Conservation (phyloP, 306 rosid species). For the Phaseolus lunatus region DNA sequence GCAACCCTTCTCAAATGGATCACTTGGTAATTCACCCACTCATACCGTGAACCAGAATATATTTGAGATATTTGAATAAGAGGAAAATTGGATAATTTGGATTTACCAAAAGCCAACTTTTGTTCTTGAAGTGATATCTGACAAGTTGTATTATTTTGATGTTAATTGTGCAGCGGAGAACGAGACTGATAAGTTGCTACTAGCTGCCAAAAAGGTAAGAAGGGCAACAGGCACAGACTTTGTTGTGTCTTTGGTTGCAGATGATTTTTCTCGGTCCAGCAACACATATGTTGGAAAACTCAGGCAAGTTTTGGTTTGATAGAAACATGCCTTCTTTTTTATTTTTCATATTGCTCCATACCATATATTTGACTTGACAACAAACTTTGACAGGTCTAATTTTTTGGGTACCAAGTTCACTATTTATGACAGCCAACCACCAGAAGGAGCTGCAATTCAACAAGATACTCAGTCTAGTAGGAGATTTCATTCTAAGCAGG, state of each 20-base stretch:
- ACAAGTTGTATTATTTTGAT: slow-evolving; percentile 39
- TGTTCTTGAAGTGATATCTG: slow-evolving; percentile 37
- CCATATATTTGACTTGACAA: slow-evolving; percentile 37
- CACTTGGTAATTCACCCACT: slow-evolving; percentile 27
- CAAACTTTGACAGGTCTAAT: slow-evolving; percentile 72
- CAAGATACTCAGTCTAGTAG: slow-evolving; percentile 52
- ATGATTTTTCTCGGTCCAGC: slow-evolving; percentile 78
- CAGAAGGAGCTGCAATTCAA: slow-evolving; percentile 48
- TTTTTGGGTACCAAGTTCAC: slow-evolving; percentile 82
- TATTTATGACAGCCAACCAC: slow-evolving; percentile 69
- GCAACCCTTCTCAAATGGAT: slow-evolving; percentile 29
- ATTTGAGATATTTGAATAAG: slow-evolving; percentile 27
- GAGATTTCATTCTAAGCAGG: slow-evolving; percentile 71
- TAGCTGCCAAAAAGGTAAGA: slow-evolving; percentile 85
- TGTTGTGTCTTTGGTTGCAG: slow-evolving; percentile 68
- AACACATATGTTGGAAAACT: slow-evolving; percentile 72
- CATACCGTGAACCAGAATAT: neutral
- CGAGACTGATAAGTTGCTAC: slow-evolving; percentile 68
- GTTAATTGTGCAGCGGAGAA: slow-evolving; percentile 67
- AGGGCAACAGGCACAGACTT: slow-evolving; percentile 80
- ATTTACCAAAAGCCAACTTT: slow-evolving; percentile 6
- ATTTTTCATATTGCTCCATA: neutral
- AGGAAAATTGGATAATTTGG: slow-evolving; percentile 28
- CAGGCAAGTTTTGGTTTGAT: slow-evolving; percentile 59
- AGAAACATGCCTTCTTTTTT: slow-evolving; percentile 1